Percentiles rank a stretch among this genome's conserved stretches.
Evolutionary conservation across 1,284 basidiomycete genomes (phyloP).

Genomic region (Ustilago bromivora): DNA sequence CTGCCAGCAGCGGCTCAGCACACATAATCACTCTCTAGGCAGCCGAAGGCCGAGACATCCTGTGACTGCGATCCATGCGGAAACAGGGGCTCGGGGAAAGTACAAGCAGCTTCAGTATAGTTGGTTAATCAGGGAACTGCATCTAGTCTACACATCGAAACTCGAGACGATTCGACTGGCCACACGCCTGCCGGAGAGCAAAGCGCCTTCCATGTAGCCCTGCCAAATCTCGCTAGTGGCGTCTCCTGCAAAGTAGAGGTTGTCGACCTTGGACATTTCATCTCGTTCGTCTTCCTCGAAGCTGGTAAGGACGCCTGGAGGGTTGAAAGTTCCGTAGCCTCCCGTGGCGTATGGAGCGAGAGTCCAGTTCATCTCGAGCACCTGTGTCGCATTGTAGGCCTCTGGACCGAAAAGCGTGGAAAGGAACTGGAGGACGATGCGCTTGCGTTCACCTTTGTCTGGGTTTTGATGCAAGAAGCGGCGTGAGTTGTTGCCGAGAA

Average conservation of each 20-base stretch:
- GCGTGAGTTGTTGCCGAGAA: conserved; percentile 45
- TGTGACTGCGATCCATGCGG: neutral
- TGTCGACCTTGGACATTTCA: conserved; percentile 36
- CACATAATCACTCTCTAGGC: too few species aligned
- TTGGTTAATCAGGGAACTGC: too few species aligned
- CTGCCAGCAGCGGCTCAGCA: too few species aligned
- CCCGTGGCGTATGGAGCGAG: conserved; percentile 37
- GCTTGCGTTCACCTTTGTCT: conserved; percentile 23
- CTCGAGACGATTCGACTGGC: conserved; percentile 27
- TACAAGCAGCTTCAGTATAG: neutral
- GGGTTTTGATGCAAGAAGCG: conserved; percentile 33
- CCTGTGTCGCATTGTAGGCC: conserved; percentile 22
- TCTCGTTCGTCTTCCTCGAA: conserved; percentile 39
- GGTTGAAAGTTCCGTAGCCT: conserved; percentile 47
- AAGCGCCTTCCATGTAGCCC: conserved; percentile 49
- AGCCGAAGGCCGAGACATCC: neutral
- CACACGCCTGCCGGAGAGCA: conserved; percentile 39
- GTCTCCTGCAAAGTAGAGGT: conserved; percentile 44
- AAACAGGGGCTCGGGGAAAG: neutral
- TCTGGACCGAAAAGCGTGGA: conserved; percentile 27
- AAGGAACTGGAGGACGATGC: conserved; percentile 31
- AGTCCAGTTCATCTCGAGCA: conserved; percentile 46
- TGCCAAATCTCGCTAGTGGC: conserved; percentile 48
- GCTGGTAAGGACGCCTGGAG: conserved; percentile 43
- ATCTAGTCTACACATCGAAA: conserved; percentile 19